Evolutionary conservation across 495 filamentous ascomycete species (phyloP), one percentile per base, ranked within the genome.

Genomic region (Pyronema domesticum): DNA sequence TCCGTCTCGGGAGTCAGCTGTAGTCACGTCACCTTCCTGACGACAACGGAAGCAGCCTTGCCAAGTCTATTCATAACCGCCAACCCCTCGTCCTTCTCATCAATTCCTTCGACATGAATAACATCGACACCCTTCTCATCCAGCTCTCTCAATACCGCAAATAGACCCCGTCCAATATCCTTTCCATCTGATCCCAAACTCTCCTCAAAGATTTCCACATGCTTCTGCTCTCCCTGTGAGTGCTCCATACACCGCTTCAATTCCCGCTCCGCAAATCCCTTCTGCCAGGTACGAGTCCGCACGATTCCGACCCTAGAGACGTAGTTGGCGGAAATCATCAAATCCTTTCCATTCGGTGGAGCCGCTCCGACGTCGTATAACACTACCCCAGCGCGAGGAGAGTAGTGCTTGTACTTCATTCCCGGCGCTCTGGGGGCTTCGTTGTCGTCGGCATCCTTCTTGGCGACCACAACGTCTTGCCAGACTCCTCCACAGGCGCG

Each of bases 341-440:
- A 43, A 6, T 61, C 65, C 14, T 65, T 51, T 1, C 70, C 59
- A 0, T 63, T 58, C 0, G 69, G 69, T 2, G 61, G 53, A 17
- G 56, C 61, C 0, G 70, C 70, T 3, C 68, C 71, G 33, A 68
- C 51, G 53, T 94, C 85, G 65, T 84, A 91, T 1, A 99, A 72
- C 18, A 95, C 70, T 8, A 99, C 89, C 34, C 74, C 80, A 13
- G 91, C 91, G 63, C 82, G 83, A 0, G 91, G 91, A 17, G 88
- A 93, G 64, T 99, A 99, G 66, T 99, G 91, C 60, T 88, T 82
- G 68, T 99, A 99, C 65, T 99, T 99, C 91, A 99, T 99, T 2
- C 91, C 91, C 7, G 91, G 91, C 2, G 89, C 89, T 53, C 82
- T 76, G 6, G 93, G 89, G 18, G 72, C 70, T 1, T 71, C 76